Evolutionary conservation across 2,329 filamentous ascomycete species (phyloP).

Genomic region (Exophiala oligosperma): DNA sequence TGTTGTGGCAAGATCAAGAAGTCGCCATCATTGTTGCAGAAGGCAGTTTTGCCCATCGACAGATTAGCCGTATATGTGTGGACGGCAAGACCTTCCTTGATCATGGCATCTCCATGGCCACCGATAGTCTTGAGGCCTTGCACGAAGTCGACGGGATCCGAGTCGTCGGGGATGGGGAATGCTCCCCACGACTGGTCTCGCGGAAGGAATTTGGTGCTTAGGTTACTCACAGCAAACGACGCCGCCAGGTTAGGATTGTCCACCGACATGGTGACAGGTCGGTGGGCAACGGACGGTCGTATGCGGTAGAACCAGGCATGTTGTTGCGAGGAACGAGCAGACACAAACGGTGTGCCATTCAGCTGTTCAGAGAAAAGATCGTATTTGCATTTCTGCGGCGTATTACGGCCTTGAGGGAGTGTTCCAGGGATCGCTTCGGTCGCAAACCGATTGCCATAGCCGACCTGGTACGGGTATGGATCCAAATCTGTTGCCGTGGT

Average conservation of each 20-base stretch:
- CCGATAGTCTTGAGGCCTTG: slow-evolving; percentile 57
- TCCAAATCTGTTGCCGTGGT: neutral
- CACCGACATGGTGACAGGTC: neutral
- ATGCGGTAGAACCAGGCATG: neutral
- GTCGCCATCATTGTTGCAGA: slow-evolving; percentile 65
- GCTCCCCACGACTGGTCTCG: slow-evolving; percentile 60
- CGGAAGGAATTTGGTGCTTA: slow-evolving; percentile 55
- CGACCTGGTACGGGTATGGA: neutral
- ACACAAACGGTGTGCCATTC: neutral
- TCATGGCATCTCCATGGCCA: slow-evolving; percentile 57
- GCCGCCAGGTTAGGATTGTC: neutral
- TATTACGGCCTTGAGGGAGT: neutral
- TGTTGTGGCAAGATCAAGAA: slow-evolving; percentile 65
- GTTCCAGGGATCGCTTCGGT: neutral
- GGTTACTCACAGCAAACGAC: slow-evolving; percentile 39
- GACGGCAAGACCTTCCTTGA: slow-evolving; percentile 57
- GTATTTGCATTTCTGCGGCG: neutral
- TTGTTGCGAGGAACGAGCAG: neutral
- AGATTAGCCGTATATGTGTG: slow-evolving; percentile 58
- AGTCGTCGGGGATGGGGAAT: slow-evolving; percentile 49
- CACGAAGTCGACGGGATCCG: slow-evolving; percentile 56
- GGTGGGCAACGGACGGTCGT: neutral
- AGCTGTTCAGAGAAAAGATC: neutral
- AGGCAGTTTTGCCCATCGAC: slow-evolving; percentile 57
- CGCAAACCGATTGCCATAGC: neutral